These are phyloP conservation scores for Suhomyces wounanorum DNA, from an alignment of 1,139 yeast species.

Conservation along the genomic window DNA sequence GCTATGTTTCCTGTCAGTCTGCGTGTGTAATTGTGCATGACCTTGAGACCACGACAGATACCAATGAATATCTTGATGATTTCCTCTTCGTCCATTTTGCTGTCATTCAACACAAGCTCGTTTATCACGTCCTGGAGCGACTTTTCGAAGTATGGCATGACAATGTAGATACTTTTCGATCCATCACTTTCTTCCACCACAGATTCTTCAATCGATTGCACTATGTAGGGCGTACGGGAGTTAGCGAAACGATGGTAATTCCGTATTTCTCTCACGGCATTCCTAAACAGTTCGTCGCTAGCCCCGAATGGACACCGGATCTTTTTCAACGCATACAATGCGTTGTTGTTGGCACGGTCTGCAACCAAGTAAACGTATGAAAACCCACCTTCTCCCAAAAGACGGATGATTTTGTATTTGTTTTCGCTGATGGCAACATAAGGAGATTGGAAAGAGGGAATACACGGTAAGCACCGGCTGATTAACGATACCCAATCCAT, in stretches of 20 bases:
- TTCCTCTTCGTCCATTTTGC: conserved; percentile 59
- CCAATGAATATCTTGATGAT: conserved; percentile 65
- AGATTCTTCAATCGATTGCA: conserved; percentile 68
- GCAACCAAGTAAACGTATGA: conserved; percentile 82
- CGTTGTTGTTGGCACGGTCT: conserved; percentile 46
- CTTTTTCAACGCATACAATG: conserved; percentile 75
- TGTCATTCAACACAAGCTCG: conserved; percentile 56
- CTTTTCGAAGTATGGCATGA: conserved; percentile 72
- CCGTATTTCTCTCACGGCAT: conserved; percentile 76
- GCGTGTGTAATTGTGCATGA: conserved; percentile 67
- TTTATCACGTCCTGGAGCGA: conserved; percentile 81
- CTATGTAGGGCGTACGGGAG: conserved; percentile 60
- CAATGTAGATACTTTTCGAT: conserved; percentile 70
- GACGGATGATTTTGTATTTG: conserved; percentile 57
- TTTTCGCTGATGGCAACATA: conserved; percentile 51
- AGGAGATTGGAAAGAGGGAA: conserved; percentile 47
- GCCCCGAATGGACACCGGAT: conserved; percentile 87
- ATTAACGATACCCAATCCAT: conserved; percentile 33
- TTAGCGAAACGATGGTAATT: conserved; percentile 68
- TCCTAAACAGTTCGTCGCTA: conserved; percentile 56
- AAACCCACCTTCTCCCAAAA: conserved; percentile 89
- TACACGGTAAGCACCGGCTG: conserved; percentile 43
- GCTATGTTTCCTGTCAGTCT: conserved; percentile 20
- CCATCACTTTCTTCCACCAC: conserved; percentile 77
- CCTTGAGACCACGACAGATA: conserved; percentile 70